Percentiles rank a stretch among this genome's conserved stretches.
These are phyloP conservation scores for Extremus antarcticus DNA, from an alignment of 495 filamentous ascomycete genomes.

Conservation along the genomic window DNA sequence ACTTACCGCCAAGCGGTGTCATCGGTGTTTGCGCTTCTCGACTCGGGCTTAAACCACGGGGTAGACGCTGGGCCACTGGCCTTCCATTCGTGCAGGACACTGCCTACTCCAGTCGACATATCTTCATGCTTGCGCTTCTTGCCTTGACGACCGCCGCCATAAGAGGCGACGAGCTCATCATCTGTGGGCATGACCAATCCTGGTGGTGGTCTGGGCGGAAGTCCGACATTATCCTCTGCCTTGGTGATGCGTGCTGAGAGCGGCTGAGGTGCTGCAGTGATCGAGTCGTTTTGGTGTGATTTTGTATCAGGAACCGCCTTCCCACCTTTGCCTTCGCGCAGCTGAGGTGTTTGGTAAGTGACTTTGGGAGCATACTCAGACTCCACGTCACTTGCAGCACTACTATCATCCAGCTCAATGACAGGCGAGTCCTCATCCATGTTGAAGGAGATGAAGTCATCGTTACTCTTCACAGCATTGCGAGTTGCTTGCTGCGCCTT, in stretches of 20 bases:
- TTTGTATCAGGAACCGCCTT: too few relatives aligned
- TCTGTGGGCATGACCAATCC: conserved; percentile 14
- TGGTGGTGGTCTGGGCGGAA: conserved; percentile 2
- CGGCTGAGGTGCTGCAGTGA: neutral
- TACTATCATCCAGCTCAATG: neutral
- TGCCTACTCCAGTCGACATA: conserved; percentile 44
- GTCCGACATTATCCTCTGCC: neutral
- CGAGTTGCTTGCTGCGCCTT: conserved; percentile 31
- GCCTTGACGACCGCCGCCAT: neutral
- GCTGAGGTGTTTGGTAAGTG: too few relatives aligned
- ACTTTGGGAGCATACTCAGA: too few relatives aligned
- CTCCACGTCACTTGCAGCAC: conserved; percentile 12
- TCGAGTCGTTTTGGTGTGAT: too few relatives aligned
- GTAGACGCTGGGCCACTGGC: conserved; percentile 35
- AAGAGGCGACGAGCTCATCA: conserved; percentile 4
- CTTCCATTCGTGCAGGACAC: conserved; percentile 50
- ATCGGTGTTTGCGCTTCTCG: too few relatives aligned
- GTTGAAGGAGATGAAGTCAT: conserved; percentile 79
- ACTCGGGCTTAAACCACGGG: conserved; percentile 50
- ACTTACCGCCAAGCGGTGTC: too few relatives aligned
- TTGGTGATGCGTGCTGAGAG: neutral
- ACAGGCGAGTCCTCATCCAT: conserved; percentile 40
- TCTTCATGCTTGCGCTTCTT: conserved; percentile 64
- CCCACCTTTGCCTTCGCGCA: too few relatives aligned
- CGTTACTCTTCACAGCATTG: conserved; percentile 48